phyloP scores from a whole-genome alignment of 2,329 filamentous ascomycete genomes.

The Aspergillus phoenicis region DNA sequence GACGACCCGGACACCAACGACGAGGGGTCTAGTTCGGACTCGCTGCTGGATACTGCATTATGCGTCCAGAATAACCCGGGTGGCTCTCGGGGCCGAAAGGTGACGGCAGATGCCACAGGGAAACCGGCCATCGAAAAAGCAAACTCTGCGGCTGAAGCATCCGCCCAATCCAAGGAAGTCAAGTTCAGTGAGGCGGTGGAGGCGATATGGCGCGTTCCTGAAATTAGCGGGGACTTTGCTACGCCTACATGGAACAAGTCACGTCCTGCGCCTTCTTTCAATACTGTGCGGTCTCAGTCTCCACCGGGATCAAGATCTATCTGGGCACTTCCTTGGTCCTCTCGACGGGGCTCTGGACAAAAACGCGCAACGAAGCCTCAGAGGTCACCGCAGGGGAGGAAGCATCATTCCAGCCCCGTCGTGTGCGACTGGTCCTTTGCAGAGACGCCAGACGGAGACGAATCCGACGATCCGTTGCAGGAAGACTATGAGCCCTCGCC shows the following conservation, averaged over 20 bases:
- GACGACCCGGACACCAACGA: constrained; percentile 22
- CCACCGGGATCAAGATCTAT: constrained; percentile 40
- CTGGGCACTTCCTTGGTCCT: constrained; percentile 38
- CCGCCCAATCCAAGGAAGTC: constrained; percentile 18
- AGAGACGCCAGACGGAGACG: constrained; percentile 34
- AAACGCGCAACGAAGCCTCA: constrained; percentile 24
- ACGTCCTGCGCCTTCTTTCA: constrained; percentile 15
- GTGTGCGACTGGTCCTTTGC: constrained; percentile 43
- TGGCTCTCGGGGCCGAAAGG: background rate
- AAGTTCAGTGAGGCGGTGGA: constrained; percentile 24
- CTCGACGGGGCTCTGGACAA: constrained; percentile 25
- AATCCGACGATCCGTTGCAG: constrained; percentile 49
- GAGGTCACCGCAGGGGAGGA: constrained; percentile 25
- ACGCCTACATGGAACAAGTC: constrained; percentile 28
- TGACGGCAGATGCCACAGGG: constrained; percentile 11
- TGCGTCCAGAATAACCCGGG: constrained; percentile 16
- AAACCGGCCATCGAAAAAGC: constrained; percentile 22
- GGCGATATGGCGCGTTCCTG: constrained; percentile 35
- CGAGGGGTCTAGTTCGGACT: constrained; percentile 28
- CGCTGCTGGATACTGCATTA: constrained; percentile 24
- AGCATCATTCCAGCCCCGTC: constrained; percentile 32
- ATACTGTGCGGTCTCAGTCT: constrained; percentile 30
- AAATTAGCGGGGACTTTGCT: constrained; percentile 30
- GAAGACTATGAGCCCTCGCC: constrained; percentile 37
- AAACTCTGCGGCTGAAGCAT: constrained; percentile 16